Evolutionary conservation across 768 basidiomycete genomes (phyloP), one percentile per base, ranked within the genome.

Genomic region (Phlegmacium glaucopus): DNA sequence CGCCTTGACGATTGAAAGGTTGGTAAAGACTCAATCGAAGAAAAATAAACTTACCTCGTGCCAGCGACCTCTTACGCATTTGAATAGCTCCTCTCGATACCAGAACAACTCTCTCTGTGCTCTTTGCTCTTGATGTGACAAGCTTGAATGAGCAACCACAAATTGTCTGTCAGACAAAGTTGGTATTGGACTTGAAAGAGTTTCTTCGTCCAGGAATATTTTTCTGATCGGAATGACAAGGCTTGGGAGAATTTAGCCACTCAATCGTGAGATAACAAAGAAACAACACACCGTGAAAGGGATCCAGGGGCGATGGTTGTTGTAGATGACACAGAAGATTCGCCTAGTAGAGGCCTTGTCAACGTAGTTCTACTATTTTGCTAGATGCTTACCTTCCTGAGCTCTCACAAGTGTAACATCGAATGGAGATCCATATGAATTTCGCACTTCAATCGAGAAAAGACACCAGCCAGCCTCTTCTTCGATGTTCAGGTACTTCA

Each of bases 71-170:
- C 69, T 71, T 11, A 97, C 62, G 42, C 70, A 66, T 39, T 79
- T 79, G 57, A 98, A 78, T 9, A 99, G 68, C 52, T 86, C 83
- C 63, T 99, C 94, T 29, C 94, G 77, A 62, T 96, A 95, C 96
- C 96, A 99, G 70, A 98, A 99, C 12, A 94, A 62, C 60, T 93
- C 89, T 32, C 83, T 76, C 61, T 92, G 86, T 9, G 72, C 60
- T 36, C 71, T 72, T 50, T 86, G 77, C 54, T 90, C 85, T 38
- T 65, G 69, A 9, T 66, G 61, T 1, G 84, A 77, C 48, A 89
- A 67, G 41, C 71, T 77, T 4, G 85, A 80, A 55, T 89, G 88
- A 18, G 85, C 77, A 0, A 96, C 86, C 13, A 98, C 83, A 62
- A 94, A 97, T 61, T 99, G 96, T 22, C 92, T 77, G 50, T 92